Base-by-base conservation (phyloP, 495 filamentous ascomycete genomes). In the Trichoderma asperelloides region DNA sequence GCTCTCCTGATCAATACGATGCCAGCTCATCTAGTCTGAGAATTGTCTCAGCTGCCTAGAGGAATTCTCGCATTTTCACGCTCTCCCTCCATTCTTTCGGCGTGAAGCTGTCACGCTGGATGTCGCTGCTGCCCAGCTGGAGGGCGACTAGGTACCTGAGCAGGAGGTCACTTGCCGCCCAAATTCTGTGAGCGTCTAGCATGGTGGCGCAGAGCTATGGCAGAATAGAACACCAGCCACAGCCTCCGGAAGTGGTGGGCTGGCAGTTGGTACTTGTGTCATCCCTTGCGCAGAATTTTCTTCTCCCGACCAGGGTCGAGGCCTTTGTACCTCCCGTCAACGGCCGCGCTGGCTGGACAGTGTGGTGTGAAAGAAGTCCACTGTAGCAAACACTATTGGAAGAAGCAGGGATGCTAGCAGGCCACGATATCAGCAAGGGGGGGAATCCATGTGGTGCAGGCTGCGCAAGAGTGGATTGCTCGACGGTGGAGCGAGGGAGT, bases 41-140 rank as follows among this genome's bases (percentile, higher is more conserved):
- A 11, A 25, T 60, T 60, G 55, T 60, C 55, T 60, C 55, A 60
- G 55, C 55, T 60, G 55, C 55, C 55, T 60, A 8, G 55, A 25
- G 18, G 47, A 51, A 51, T 51, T 18, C 47, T 18, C 4, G n/a
- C 55, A 28, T 60, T 60, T 13, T 30, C 55, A 60, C 27, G 23
- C 55, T 60, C 55, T 28, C 9, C 13, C 7, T 7, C 23, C 9
- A 13, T 15, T 25, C 3, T 57, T 16, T 57, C 49, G 16, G 21
- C 55, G 55, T 60, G 55, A 60, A 13, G 55, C 13, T 21, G 25
- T 60, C 55, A 60, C 55, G 25, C 11, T 60, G 13, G 23, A 21
- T 13, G 25, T 30, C 55, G 3, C 55, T 60, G 55, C 30, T 60
- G 25, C 55, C 16, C 23, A 51, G 47, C 47, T 21, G 21, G 33